phyloP scores from a whole-genome alignment of 148 eudicot genomes.

The Amaranthus hypochondriacus region DNA sequence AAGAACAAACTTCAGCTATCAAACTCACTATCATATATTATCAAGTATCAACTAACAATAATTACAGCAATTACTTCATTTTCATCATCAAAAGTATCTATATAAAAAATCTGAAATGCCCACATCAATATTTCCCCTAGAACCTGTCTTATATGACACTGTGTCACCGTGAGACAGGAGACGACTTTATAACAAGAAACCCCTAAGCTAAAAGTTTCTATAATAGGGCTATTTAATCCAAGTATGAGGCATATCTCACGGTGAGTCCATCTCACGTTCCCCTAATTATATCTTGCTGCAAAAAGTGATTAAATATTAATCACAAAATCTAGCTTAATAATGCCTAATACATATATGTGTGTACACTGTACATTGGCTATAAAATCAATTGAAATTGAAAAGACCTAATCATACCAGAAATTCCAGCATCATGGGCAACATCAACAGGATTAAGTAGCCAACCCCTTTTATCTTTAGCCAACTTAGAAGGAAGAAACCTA shows the following conservation, averaged over 20 bases:
- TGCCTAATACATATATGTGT: too few relatives aligned
- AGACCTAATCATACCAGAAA: constrained; percentile 38
- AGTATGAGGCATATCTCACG: too few relatives aligned
- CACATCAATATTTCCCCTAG: neutral
- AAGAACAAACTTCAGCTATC: neutral
- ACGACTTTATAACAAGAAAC: too few relatives aligned
- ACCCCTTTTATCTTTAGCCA: constrained; percentile 69
- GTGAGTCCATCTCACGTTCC: neutral
- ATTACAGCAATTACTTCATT: neutral
- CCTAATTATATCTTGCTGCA: neutral
- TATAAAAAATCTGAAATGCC: neutral
- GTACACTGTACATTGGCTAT: too few relatives aligned
- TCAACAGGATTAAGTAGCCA: constrained; percentile 77
- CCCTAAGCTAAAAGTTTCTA: too few relatives aligned
- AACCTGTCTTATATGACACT: too few relatives aligned
- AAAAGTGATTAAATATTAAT: neutral
- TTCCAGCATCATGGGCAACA: constrained; percentile 45
- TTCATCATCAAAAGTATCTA: neutral
- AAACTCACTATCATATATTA: neutral
- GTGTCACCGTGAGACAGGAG: too few relatives aligned
- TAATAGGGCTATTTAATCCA: too few relatives aligned
- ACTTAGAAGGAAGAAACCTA: constrained; percentile 44
- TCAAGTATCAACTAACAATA: neutral
- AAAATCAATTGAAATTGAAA: neutral
- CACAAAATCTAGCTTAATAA: neutral